Conservation (phyloP, 1,284 basidiomycete genomes). For the Pseudozyma thailandica region DNA sequence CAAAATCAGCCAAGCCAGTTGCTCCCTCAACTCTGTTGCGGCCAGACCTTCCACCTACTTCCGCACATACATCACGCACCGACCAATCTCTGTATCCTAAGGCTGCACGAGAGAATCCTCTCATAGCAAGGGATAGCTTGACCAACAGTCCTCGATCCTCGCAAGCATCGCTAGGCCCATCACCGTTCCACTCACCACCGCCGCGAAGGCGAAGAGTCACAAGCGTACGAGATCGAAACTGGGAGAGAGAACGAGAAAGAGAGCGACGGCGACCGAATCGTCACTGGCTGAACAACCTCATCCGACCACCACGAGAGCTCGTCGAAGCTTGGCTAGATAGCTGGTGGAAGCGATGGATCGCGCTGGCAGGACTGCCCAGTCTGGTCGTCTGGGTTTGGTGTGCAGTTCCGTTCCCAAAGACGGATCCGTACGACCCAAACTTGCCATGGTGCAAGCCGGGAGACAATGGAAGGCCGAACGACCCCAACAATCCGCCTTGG, state of each 20-base stretch:
- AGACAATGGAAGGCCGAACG: conserved; percentile 29
- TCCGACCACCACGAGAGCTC: conserved; percentile 69
- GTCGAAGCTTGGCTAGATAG: conserved; percentile 71
- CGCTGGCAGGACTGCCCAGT: conserved; percentile 71
- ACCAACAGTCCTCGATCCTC: conserved; percentile 6
- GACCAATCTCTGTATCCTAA: conserved; percentile 18
- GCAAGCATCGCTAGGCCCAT: conserved; percentile 20
- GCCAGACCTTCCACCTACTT: background rate
- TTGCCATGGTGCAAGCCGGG: conserved; percentile 55
- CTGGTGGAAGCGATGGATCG: conserved; percentile 72
- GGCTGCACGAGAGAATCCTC: conserved; percentile 1
- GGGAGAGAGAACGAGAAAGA: conserved; percentile 45
- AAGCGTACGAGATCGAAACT: conserved; percentile 38
- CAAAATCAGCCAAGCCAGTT: conserved; percentile 7
- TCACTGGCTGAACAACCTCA: conserved; percentile 54
- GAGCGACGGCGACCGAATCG: conserved; percentile 26
- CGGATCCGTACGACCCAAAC: conserved; percentile 68
- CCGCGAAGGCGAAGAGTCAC: conserved; percentile 36
- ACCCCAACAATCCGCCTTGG: conserved; percentile 48
- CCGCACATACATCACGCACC: conserved; percentile 11
- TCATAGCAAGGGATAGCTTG: background rate
- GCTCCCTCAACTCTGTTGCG: conserved; percentile 7
- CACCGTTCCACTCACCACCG: conserved; percentile 37
- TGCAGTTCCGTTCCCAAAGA: conserved; percentile 72
- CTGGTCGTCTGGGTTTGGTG: conserved; percentile 73